Base-by-base conservation (phyloP, 768 basidiomycete genomes). In the Clitopilus passeckerianus region DNA sequence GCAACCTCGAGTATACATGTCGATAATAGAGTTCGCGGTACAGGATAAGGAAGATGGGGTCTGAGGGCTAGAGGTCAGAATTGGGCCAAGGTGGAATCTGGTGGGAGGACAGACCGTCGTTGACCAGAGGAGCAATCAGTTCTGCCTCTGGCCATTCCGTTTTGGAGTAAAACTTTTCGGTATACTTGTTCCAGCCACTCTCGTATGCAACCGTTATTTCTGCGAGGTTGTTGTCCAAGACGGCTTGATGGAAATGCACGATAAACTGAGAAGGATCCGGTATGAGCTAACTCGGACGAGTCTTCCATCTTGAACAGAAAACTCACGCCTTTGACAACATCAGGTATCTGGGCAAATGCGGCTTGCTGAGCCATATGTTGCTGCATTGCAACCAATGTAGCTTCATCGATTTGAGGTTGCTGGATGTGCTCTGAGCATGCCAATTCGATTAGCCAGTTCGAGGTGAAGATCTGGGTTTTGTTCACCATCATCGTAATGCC, bases 141-240 rank as follows among this genome's bases (percentile, higher is more conserved):
- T 99, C 96, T 6, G 94, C 95, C 70, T 98, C 95, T 0, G 96
- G 96, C 96, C 96, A 98, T 71, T 99, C 96, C 1, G 86, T 87
- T 71, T 90, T 92, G 6, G 93, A 73, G 68, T 97, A 99, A 77
- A 90, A 95, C 77, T 95, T 95, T 78, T 97, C 93, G 0, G 96
- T 97, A 70, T 95, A 86, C 62, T 91, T 88, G 74, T 95, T 96
- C 95, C 95, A 99, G 5, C 95, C 95, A 55, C 89, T 93, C 76
- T 98, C 95, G 69, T 99, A 99, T 56, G 95, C 93, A 20, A 89
- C 80, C 5, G 91, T 93, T 64, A 99, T 96, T 67, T 95, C 91
- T 5, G 86, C 78, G 1, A 97, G 82, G 73, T 98, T 96, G 71
- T 95, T 94, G 46, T 93, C 86, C 55, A 90, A 78, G 34, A 98